Base-by-base conservation (phyloP, 2,329 filamentous ascomycete species). In the Coniochaeta hoffmannii region DNA sequence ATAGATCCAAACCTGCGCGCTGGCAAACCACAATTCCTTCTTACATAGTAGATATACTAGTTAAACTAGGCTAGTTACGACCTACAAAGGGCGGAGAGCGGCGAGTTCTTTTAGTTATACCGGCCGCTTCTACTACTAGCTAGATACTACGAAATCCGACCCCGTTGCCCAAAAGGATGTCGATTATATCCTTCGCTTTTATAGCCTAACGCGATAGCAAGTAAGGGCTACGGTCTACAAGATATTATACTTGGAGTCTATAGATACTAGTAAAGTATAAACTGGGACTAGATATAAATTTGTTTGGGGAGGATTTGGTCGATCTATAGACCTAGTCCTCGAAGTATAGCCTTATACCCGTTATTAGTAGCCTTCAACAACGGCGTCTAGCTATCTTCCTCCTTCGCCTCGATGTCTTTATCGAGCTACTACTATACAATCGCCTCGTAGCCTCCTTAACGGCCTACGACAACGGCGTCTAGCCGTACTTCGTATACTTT, bases 51-150 rank as follows among this genome's bases (percentile, higher is more conserved):
- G 6, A 46, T 28, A 46, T 9, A 46, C 14, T 46, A n/a, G 41
- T 46, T n/a, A 46, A 46, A 46, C 41, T 46, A 28, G 17, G 41
- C 41, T 46, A n/a, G 41, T 46, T n/a, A 46, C 41, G 17, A 46
- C n/a, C 17, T 22, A 24, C 10, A 22, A n/a, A 46, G 9, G 41
- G 41, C 17, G 17, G 14, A 22, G 41, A 46, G 41, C 14, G 9
- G 17, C 24, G 41, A 28, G 41, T 28, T 46, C 41, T 46, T 46
- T 46, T n/a, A 46, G 14, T 28, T n/a, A 6, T 46, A n/a, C 41
- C 17, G 17, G 41, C 41, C 17, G 17, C 6, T 46, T 46, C 17
- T 46, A n/a, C 41, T n/a, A 46, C 19, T 46, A 11, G 41, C 19
- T 46, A 14, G 14, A 36, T 36, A n/a, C 34, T 36, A n/a, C 34